Percentiles rank a stretch among this genome's conserved stretches.
These are phyloP conservation scores for Hymenoscyphus infarciens DNA, from an alignment of 2,329 filamentous ascomycete genomes.

Conservation along the genomic window DNA sequence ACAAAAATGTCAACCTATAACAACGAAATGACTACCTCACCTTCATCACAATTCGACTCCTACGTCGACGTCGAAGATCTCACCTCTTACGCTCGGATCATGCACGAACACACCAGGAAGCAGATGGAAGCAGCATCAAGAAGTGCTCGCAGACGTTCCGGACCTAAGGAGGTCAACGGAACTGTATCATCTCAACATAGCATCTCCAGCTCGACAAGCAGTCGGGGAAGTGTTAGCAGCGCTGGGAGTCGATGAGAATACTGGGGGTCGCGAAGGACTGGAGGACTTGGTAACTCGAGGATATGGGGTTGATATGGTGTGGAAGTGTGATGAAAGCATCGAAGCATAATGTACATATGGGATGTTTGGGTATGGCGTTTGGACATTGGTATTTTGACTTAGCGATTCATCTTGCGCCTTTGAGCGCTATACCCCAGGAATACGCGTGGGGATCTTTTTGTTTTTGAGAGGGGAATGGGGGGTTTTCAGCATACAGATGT, in stretches of 20 bases:
- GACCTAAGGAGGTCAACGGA: background rate
- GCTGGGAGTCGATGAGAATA: background rate
- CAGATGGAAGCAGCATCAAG: constrained; percentile 59
- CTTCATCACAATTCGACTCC: background rate
- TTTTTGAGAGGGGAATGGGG: no score
- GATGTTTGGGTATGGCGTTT: no score
- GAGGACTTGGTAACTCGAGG: background rate
- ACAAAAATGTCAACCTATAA: constrained; percentile 2
- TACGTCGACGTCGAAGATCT: constrained; percentile 17
- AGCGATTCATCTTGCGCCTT: no score
- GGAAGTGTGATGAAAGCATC: no score
- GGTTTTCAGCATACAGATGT: no score
- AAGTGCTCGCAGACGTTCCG: constrained; percentile 36
- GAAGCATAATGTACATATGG: no score
- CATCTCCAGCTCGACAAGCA: background rate
- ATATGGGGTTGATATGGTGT: no score
- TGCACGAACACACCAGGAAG: constrained; percentile 62
- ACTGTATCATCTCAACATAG: background rate
- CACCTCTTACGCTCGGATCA: constrained; percentile 52
- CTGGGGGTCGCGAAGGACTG: no score
- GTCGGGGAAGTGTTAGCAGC: constrained; percentile 2
- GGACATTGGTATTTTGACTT: no score
- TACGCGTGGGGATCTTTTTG: no score
- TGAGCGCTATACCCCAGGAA: no score
- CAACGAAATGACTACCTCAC: background rate